Evolutionary conservation across 192 early-diverging fungal species (phyloP).

Genomic region (Dissophora ornata): DNA sequence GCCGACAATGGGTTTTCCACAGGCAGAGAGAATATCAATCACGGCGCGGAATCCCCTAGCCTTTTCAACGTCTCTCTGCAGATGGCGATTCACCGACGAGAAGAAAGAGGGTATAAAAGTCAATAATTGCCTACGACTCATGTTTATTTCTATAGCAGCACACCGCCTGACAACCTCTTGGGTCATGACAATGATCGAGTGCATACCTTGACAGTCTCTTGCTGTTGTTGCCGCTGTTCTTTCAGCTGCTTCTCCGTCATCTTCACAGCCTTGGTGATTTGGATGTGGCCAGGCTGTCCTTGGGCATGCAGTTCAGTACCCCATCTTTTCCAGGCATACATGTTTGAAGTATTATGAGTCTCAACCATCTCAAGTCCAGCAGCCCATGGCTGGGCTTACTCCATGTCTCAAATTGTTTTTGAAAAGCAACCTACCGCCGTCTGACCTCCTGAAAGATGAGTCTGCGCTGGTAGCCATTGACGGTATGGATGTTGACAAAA

Average conservation of each 20-base stretch:
- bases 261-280: slow-evolving; percentile 21
- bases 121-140: background rate
- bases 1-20: slow-evolving; percentile 82
- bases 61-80: slow-evolving; percentile 29
- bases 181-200: no score
- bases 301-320: slow-evolving; percentile 23
- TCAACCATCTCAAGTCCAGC: no score
- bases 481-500: slow-evolving; percentile 30
- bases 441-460: slow-evolving; percentile 41
- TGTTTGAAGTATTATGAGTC: no score
- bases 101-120: background rate
- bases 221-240: slow-evolving; percentile 6
- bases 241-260: slow-evolving; percentile 5
- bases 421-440: slow-evolving; percentile 28
- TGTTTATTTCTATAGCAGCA: no score
- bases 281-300: background rate
- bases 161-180: no score
- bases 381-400: no score
- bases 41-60: slow-evolving; percentile 68
- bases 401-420: no score
- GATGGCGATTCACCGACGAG: background rate
- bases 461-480: slow-evolving; percentile 20
- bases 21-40: slow-evolving; percentile 78
- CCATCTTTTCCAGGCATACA: slow-evolving; percentile 29
- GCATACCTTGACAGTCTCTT: slow-evolving; percentile 11